These are phyloP conservation scores for Ceratobasidium sp. DNA, from an alignment of 1,284 basidiomycete genomes.

Conservation along the genomic window DNA sequence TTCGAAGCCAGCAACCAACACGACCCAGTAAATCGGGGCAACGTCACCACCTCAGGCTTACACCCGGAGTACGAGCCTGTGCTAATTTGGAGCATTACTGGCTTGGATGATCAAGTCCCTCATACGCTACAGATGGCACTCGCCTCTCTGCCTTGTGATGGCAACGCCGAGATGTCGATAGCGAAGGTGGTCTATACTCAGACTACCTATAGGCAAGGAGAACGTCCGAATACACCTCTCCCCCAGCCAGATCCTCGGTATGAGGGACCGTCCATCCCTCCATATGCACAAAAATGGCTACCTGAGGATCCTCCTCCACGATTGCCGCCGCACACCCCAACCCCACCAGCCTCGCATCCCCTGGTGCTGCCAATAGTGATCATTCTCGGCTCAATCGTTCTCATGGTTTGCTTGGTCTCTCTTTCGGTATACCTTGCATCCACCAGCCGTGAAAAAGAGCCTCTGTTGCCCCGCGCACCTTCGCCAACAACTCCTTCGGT, in stretches of 20 bases:
- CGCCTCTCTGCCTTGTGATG: background rate
- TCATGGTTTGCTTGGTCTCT: background rate
- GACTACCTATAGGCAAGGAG: background rate
- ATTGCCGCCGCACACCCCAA: background rate
- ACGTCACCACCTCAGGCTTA: background rate
- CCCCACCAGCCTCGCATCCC: background rate
- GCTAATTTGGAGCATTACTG: slow-evolving; percentile 31
- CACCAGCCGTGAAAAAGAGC: background rate
- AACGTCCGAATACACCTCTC: background rate
- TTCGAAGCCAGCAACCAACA: background rate
- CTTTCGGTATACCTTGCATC: background rate
- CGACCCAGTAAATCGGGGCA: background rate
- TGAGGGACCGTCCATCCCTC: background rate
- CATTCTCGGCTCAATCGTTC: background rate
- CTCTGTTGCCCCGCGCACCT: background rate
- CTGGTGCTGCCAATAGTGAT: background rate
- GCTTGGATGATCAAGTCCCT: slow-evolving; percentile 1
- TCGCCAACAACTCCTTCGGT: background rate
- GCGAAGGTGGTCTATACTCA: slow-evolving; percentile 20
- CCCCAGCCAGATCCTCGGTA: slow-evolving; percentile 8
- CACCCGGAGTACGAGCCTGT: slow-evolving; percentile 15
- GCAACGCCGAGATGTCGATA: slow-evolving; percentile 21
- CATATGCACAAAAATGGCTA: background rate
- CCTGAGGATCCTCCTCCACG: background rate
- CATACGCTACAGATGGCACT: slow-evolving; percentile 16